Conservation (phyloP, 495 filamentous ascomycete genomes). For the Penicillium coffeae region DNA sequence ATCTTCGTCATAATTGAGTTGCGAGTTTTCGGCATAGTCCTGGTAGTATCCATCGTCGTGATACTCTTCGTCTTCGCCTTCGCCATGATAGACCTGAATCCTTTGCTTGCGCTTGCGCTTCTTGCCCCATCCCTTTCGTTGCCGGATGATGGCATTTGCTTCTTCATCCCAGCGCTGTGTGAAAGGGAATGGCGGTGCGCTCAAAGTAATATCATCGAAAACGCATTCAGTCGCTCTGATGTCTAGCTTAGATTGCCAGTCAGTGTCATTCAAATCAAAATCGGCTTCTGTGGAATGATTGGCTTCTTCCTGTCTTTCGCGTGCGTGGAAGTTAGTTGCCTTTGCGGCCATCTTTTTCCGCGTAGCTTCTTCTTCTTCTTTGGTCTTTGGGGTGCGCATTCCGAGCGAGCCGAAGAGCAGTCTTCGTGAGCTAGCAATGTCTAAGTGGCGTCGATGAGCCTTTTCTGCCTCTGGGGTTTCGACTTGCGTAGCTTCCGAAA, state of each 20-base stretch:
- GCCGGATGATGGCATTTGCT: slow-evolving; percentile 49
- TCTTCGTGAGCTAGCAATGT: slow-evolving; percentile 61
- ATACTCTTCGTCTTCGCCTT: slow-evolving; percentile 17
- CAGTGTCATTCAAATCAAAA: slow-evolving; percentile 27
- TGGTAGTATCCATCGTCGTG: slow-evolving; percentile 27
- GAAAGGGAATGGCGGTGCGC: slow-evolving; percentile 85
- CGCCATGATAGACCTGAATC: slow-evolving; percentile 39
- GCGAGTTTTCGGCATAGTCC: slow-evolving; percentile 21
- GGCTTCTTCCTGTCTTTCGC: slow-evolving; percentile 14
- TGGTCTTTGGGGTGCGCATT: slow-evolving; percentile 60
- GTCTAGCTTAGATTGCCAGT: slow-evolving; percentile 72
- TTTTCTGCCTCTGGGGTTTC: slow-evolving; percentile 23
- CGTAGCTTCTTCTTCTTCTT: slow-evolving; percentile 61
- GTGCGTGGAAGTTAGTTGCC: slow-evolving; percentile 17
- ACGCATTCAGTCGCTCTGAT: slow-evolving; percentile 79
- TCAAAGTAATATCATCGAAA: slow-evolving; percentile 66
- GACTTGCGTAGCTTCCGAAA: slow-evolving; percentile 10
- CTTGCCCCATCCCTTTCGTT: slow-evolving; percentile 40
- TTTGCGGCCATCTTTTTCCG: slow-evolving; percentile 51
- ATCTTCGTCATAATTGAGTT: slow-evolving; percentile 53
- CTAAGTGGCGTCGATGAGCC: slow-evolving; percentile 46
- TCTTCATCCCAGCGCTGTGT: slow-evolving; percentile 81
- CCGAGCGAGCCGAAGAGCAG: slow-evolving; percentile 73
- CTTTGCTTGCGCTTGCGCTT: slow-evolving; percentile 57
- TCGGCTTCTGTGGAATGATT: slow-evolving; percentile 21